Evolutionary conservation across 257 asterid species (phyloP), one percentile per base, ranked within the genome.

Genomic region (Cinchona pubescens): DNA sequence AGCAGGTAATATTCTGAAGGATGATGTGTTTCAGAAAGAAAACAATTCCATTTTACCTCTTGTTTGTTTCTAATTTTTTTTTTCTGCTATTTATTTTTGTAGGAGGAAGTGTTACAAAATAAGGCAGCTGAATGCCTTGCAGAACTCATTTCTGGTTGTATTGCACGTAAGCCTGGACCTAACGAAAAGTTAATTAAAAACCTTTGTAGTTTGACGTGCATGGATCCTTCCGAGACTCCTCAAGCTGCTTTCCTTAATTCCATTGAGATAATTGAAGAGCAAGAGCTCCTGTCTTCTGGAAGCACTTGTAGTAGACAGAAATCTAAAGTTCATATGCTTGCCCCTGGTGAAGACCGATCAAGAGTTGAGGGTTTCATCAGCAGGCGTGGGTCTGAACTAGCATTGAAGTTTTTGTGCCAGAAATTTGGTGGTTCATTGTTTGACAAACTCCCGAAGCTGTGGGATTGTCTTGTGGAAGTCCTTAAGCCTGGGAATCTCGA

Each of bases 191-290:
- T 95, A 71, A 91, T 95, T 48, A 91, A 90, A 83, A 95, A 95
- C 69, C 85, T 95, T 72, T 92, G 97, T 85, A 74, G 84, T 86
- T 87, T 87, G 82, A 86, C 90, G 71, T 91, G 96, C 88, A 85
- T 87, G 97, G 99, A 95, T 92, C 96, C 96, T 83, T 81, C 94
- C 62, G 99, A 92, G 87, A 95, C 99, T 6, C 99, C 99, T 60
- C 96, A 91, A 86, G 99, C 97, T 77, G 93, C 88, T 72, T 87
- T 88, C 43, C 77, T 95, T 80, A 90, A 79, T 85, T 95, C 97
- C 73, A 87, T 90, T 69, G 99, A 90, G 79, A 83, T 86, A 73
- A 90, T 95, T 83, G 99, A 91, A 83, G 98, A 91, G 78, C 94
- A 91, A 72, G 97, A 91, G 70, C 96, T 95, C 81, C 82, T 87